Evolutionary conservation across 495 filamentous ascomycete species (phyloP), one percentile per base, ranked within the genome.

Genomic region (Clavariopsis aquatica): DNA sequence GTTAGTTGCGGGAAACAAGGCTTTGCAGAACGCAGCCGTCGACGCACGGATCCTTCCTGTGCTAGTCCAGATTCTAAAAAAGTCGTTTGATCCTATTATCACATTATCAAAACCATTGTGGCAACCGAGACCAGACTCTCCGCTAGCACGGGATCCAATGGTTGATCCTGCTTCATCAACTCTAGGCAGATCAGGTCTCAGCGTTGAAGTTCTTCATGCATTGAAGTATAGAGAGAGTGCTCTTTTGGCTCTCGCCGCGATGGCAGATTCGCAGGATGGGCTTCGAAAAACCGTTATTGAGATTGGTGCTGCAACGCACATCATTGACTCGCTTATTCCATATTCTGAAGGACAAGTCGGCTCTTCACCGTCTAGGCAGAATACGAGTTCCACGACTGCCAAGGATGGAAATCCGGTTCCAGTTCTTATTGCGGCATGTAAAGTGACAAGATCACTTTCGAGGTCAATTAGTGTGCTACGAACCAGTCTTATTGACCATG

Each of bases 381-480:
- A 78, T 65, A 73, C 75, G 19, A 73, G 73, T 5, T 71, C 73
- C 1, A 60, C 62, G 7, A 71, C 22, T 17, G 22, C 60, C 10
- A 74, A 69, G 41, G 69, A 71, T 52, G 78, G 78, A 27, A 87
- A 87, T 66, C 81, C 85, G 5, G 69, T 78, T 7, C 66, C 82
- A 12, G 93, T 96, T 22, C 78, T 97, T 19, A 80, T 96, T 27
- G 91, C 93, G 26, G 95, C 95, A 13, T 97, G 93, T 69, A 86
- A 87, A 70, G 85, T 87, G 22, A 81, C 89, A 43, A 81, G 89
- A 49, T 86, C 89, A 69, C 78, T 98, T 20, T 90, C 90, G 4
- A 86, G 94, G 20, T 94, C 90, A 0, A 87, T 96, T 8, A 90
- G 85, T 71, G 87, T 91, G 23, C 76, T 98, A 15, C 77, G 94